Conservation (phyloP, 2,329 filamentous ascomycete genomes). For the Gyromitra esculenta region DNA sequence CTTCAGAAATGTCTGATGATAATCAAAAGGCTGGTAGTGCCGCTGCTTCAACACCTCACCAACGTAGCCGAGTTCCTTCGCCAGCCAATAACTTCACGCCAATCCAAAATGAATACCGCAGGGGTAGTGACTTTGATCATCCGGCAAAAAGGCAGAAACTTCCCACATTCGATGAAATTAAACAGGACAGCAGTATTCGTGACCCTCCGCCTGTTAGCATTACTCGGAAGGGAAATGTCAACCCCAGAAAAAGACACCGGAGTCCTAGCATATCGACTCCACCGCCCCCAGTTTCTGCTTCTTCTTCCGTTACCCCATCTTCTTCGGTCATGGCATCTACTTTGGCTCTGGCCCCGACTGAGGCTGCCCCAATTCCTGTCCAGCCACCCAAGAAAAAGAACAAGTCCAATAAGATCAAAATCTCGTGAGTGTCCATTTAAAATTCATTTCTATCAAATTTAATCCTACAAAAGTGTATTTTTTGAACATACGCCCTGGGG, state of each 20-base stretch:
- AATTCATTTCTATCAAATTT: conserved; percentile 34
- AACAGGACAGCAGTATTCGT: conserved; percentile 52
- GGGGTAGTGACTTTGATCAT: conserved; percentile 36
- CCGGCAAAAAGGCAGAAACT: conserved; percentile 48
- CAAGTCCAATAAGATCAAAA: conserved; percentile 53
- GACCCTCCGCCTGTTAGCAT: conserved; percentile 45
- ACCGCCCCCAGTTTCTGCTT: conserved; percentile 44
- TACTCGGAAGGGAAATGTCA: conserved; percentile 38
- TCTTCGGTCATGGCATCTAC: conserved; percentile 43
- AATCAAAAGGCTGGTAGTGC: conserved; percentile 25
- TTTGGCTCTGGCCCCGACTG: conserved; percentile 32
- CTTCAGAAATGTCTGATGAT: conserved; percentile 43
- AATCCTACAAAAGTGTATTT: conserved; percentile 23
- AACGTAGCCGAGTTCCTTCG: conserved; percentile 39
- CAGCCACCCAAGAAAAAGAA: conserved; percentile 54
- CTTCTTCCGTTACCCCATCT: conserved; percentile 46
- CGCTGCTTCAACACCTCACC: conserved; percentile 36
- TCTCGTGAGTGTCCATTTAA: conserved; percentile 54
- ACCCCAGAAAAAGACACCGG: conserved; percentile 50
- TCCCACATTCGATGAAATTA: conserved; percentile 50
- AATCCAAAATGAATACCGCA: conserved; percentile 48
- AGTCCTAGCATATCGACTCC: conserved; percentile 52
- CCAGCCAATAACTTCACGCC: conserved; percentile 43
- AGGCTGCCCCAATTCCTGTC: conserved; percentile 27
- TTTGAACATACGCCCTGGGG: conserved; percentile 5